Evolutionary conservation across 768 basidiomycete species (phyloP).

Genomic region (Rhodosporidiobolus odoratus): DNA sequence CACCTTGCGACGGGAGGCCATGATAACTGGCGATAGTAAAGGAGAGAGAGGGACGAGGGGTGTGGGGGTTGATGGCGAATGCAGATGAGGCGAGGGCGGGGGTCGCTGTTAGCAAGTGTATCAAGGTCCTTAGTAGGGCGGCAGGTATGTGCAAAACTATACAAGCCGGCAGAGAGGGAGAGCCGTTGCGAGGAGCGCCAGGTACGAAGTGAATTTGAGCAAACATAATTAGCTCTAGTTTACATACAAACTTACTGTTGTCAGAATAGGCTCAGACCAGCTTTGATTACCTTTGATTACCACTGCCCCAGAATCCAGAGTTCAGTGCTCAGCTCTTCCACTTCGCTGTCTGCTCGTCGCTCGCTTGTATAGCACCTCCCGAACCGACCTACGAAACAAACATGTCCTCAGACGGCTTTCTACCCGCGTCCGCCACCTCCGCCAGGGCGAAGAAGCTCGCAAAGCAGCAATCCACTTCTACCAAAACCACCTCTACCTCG

Average conservation of each 20-base stretch:
- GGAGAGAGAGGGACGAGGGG: background rate
- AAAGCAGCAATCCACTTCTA: slow-evolving; percentile 12
- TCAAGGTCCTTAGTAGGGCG: no score
- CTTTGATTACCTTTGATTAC: no score
- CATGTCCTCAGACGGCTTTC: slow-evolving; percentile 34
- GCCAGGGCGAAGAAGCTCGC: slow-evolving; percentile 26
- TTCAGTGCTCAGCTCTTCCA: slow-evolving; percentile 4
- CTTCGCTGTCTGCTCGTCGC: background rate
- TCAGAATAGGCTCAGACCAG: no score
- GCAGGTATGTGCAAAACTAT: no score
- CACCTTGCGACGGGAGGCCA: slow-evolving; percentile 51
- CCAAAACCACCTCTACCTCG: slow-evolving; percentile 2
- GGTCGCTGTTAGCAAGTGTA: background rate
- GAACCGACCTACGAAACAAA: no score
- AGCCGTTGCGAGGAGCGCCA: no score
- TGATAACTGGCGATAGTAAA: background rate
- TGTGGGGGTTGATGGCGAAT: background rate
- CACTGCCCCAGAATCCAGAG: no score
- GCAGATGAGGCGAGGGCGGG: background rate
- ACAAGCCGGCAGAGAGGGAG: no score
- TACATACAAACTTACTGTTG: no score
- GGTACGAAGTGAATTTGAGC: no score
- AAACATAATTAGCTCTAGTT: no score
- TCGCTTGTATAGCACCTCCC: background rate
- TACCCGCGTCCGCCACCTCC: slow-evolving; percentile 23